Conservation (phyloP, 495 filamentous ascomycete species). For the Penicillium paradoxum region DNA sequence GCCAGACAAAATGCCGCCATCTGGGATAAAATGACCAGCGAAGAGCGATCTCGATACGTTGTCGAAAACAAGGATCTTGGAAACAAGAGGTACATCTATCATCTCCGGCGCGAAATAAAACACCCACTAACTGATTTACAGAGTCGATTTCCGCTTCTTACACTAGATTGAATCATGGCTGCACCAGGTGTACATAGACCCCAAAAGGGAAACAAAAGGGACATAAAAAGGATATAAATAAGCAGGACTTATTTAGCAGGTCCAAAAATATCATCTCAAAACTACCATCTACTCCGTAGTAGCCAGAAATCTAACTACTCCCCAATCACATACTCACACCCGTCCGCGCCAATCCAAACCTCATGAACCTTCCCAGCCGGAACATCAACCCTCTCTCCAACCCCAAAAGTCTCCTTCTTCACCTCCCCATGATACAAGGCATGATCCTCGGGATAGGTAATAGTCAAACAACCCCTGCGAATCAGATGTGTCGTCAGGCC, state of each 20-base stretch:
- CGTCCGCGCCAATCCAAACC: slow-evolving; percentile 74
- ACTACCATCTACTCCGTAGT: too few relatives aligned
- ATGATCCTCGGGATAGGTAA: slow-evolving; percentile 67
- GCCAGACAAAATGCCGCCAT: slow-evolving; percentile 37
- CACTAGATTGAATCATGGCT: slow-evolving; percentile 26
- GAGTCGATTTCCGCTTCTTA: slow-evolving; percentile 52
- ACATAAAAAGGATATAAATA: not conserved
- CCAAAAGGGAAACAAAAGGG: not conserved
- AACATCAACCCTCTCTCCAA: slow-evolving; percentile 71
- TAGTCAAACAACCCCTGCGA: slow-evolving; percentile 62
- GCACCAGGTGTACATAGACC: not conserved
- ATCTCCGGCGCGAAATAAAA: not conserved
- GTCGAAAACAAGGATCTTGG: slow-evolving; percentile 60
- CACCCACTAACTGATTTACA: slow-evolving; percentile 13
- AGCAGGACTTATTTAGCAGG: slow-evolving; percentile 9
- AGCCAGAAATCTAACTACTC: slow-evolving; percentile 32
- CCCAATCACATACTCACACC: slow-evolving; percentile 84
- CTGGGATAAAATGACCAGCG: slow-evolving; percentile 57
- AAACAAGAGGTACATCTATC: slow-evolving; percentile 54
- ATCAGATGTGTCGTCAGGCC: slow-evolving; percentile 75
- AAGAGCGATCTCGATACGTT: slow-evolving; percentile 60
- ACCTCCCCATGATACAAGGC: slow-evolving; percentile 27
- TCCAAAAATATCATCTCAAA: not conserved
- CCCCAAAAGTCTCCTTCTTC: slow-evolving; percentile 62
- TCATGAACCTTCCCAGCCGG: slow-evolving; percentile 68